phyloP scores from a whole-genome alignment of 2,329 filamentous ascomycete species.

The Metarhizium robertsii region DNA sequence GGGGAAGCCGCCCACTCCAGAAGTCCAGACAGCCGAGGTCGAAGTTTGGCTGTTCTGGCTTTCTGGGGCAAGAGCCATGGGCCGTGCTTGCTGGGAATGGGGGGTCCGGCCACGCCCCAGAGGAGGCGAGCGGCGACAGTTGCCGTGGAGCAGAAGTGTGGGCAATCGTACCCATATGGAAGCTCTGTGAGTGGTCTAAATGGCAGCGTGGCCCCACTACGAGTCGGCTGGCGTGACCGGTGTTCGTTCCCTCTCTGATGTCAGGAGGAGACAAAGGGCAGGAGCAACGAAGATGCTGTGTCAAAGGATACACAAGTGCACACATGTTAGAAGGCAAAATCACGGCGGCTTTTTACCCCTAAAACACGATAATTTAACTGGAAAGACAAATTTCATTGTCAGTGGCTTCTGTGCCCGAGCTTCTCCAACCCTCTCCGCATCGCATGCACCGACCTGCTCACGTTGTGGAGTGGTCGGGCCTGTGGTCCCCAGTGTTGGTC shows the following conservation, averaged over 20 bases:
- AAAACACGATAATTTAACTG: background rate
- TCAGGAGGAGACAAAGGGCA: background rate
- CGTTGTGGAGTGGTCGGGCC: background rate
- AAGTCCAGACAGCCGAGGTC: conserved; percentile 10
- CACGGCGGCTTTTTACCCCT: too few relatives aligned
- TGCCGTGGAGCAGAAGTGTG: background rate
- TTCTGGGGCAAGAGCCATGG: background rate
- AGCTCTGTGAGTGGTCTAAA: background rate
- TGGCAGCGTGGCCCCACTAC: background rate
- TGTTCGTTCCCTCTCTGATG: background rate
- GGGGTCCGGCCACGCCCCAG: background rate
- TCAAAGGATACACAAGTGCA: background rate
- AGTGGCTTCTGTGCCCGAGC: background rate
- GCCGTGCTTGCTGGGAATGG: background rate
- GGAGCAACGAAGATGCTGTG: background rate
- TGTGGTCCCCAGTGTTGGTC: background rate
- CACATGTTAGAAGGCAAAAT: too few relatives aligned
- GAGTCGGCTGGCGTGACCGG: background rate
- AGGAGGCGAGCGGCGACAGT: background rate
- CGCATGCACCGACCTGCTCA: background rate
- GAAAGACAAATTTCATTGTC: background rate
- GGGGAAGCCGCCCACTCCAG: conserved; percentile 5
- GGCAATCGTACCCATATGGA: background rate
- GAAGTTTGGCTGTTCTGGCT: background rate
- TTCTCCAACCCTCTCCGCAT: background rate